phyloP scores from a whole-genome alignment of 257 asterid genomes.

The Coffea eugenioides region DNA sequence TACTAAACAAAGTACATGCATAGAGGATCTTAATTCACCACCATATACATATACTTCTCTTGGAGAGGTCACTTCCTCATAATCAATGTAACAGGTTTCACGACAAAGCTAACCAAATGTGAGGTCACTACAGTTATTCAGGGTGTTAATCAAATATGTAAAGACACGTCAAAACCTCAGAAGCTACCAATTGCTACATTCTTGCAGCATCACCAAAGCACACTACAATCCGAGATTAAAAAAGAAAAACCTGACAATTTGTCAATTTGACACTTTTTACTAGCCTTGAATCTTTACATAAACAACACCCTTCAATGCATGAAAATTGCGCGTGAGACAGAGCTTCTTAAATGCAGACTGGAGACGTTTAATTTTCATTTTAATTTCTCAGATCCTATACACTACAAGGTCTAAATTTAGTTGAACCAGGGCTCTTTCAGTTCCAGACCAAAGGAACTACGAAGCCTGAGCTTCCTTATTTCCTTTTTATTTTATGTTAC shows the following conservation, averaged over 20 bases:
- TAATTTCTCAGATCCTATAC: neutral
- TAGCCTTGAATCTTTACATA: neutral
- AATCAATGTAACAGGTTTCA: neutral
- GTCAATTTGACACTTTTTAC: neutral
- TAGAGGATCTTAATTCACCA: neutral
- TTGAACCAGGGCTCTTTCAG: neutral
- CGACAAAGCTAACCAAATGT: neutral
- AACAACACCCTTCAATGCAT: neutral
- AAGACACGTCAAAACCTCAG: neutral
- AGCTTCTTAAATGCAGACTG: no score
- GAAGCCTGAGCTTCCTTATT: no score
- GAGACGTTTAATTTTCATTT: no score
- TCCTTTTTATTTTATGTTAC: neutral
- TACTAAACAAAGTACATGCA: neutral
- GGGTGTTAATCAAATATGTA: neutral
- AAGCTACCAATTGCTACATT: neutral
- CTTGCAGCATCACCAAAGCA: neutral
- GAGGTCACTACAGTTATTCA: neutral
- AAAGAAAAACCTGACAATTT: neutral
- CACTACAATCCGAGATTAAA: neutral
- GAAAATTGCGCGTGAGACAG: neutral
- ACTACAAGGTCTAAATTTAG: neutral
- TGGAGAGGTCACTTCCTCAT: neutral
- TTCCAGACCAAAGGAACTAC: neutral
- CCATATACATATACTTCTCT: neutral